Conservation (phyloP, 345 rosid genomes). For the Heritiera littoralis region DNA sequence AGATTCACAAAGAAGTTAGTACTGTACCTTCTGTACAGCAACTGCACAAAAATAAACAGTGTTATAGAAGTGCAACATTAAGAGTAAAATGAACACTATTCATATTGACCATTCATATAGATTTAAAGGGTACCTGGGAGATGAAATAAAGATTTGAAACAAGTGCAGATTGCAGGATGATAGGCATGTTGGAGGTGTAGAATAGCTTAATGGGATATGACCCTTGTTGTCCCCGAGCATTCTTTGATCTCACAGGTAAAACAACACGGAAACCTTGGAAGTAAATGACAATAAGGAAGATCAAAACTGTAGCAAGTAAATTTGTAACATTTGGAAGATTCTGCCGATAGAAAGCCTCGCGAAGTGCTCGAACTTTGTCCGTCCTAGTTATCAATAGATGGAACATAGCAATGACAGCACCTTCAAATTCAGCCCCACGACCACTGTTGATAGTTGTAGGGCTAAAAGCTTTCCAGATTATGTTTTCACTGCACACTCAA, state of each 20-base stretch:
- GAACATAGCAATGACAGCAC: slow-evolving; percentile 72
- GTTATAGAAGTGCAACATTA: neutral
- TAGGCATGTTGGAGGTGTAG: slow-evolving; percentile 86
- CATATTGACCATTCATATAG: neutral
- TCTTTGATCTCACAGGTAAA: slow-evolving; percentile 70
- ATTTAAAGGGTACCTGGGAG: slow-evolving; percentile 50
- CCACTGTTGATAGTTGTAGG: slow-evolving; percentile 77
- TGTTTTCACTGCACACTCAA: slow-evolving; percentile 56
- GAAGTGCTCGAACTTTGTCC: slow-evolving; percentile 63
- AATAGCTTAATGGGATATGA: slow-evolving; percentile 76
- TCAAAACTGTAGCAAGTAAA: slow-evolving; percentile 64
- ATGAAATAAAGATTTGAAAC: slow-evolving; percentile 70
- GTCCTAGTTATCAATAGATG: slow-evolving; percentile 59
- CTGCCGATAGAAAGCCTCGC: slow-evolving; percentile 72
- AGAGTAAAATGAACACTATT: neutral
- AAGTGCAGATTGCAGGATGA: slow-evolving; percentile 77
- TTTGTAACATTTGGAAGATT: slow-evolving; percentile 78
- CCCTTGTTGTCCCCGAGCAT: slow-evolving; percentile 76
- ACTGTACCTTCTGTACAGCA: slow-evolving; percentile 64
- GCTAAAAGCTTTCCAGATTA: slow-evolving; percentile 76
- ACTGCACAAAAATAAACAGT: slow-evolving; percentile 39
- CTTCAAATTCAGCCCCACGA: slow-evolving; percentile 76
- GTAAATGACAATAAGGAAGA: slow-evolving; percentile 62
- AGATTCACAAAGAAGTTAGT: slow-evolving; percentile 71
- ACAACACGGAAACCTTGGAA: slow-evolving; percentile 84